Conservation (phyloP, 805 yeast species). For the Yarrowia phangngaensis region DNA sequence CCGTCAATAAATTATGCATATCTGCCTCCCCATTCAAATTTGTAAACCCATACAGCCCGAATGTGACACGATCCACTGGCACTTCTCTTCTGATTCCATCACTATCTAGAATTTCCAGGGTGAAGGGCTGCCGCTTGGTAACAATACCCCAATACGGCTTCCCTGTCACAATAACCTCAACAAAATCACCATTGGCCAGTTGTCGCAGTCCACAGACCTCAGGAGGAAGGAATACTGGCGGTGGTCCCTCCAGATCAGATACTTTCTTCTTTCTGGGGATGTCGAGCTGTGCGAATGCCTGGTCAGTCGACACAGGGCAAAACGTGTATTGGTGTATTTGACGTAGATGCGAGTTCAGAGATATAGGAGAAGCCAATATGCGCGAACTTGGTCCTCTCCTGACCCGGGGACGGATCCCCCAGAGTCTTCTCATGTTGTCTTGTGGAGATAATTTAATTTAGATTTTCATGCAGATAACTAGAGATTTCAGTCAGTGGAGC, state of each 20-base stretch:
- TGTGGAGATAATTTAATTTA: constrained; percentile 12
- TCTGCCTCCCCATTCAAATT: not conserved
- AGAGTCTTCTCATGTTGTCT: constrained; percentile 23
- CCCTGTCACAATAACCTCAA: constrained; percentile 11
- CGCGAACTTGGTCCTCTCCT: not conserved
- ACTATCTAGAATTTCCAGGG: constrained; percentile 15
- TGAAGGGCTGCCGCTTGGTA: constrained; percentile 7
- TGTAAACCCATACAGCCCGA: constrained; percentile 8
- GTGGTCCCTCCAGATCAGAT: not conserved
- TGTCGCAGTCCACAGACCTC: constrained; percentile 21
- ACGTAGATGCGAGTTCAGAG: not conserved
- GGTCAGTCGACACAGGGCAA: constrained; percentile 12
- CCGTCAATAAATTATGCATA: not conserved
- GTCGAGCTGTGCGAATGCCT: constrained; percentile 5
- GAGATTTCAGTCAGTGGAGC: too few relatives aligned
- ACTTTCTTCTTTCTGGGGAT: not conserved
- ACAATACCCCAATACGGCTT: constrained; percentile 20
- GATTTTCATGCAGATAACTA: constrained; percentile 23
- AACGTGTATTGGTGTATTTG: constrained; percentile 19
- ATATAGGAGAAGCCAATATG: not conserved
- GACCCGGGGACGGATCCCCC: constrained; percentile 21
- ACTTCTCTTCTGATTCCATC: constrained; percentile 14
- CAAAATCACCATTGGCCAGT: constrained; percentile 12
- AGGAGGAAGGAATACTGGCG: constrained; percentile 14
- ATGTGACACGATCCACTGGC: constrained; percentile 15